Evolutionary conservation across 352 stramenopile genomes (phyloP).

Genomic region (Globisporangium splendens): DNA sequence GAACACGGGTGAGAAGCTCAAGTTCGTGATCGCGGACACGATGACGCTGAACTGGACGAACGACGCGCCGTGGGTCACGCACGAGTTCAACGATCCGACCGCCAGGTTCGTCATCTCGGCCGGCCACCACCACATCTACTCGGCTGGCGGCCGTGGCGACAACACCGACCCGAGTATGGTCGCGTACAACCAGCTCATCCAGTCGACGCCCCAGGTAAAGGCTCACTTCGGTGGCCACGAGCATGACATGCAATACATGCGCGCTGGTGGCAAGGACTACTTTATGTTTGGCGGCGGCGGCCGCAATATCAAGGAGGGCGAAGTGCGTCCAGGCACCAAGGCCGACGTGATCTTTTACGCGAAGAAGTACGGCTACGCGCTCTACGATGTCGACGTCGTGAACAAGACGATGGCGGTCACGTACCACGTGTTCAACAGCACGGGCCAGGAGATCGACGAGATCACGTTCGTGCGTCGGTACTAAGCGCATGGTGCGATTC

Average conservation of each 20-base stretch:
- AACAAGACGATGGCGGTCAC: slow-evolving; percentile 7
- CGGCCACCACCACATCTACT: slow-evolving; percentile 15
- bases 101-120: slow-evolving; percentile 16
- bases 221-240: slow-evolving; percentile 10
- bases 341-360: slow-evolving; percentile 13
- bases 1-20: slow-evolving; percentile 20
- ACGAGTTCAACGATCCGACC: slow-evolving; percentile 19
- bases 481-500: neutral
- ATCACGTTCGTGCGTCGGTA: slow-evolving; percentile 11
- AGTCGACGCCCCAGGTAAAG: slow-evolving; percentile 9
- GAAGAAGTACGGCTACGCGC: slow-evolving; percentile 8
- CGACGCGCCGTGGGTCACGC: slow-evolving; percentile 21
- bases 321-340: slow-evolving; percentile 5
- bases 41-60: slow-evolving; percentile 23
- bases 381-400: slow-evolving; percentile 12
- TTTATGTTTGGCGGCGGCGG: slow-evolving; percentile 16
- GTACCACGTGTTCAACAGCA: slow-evolving; percentile 12
- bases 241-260: slow-evolving; percentile 17
- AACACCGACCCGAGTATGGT: slow-evolving; percentile 11
- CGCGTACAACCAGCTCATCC: slow-evolving; percentile 9
- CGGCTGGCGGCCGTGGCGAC: slow-evolving; percentile 11
- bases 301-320: slow-evolving; percentile 4
- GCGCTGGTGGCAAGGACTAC: slow-evolving; percentile 3
- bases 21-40: slow-evolving; percentile 29
- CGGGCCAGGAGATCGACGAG: slow-evolving; percentile 5